Percentiles rank a stretch among this genome's conserved stretches.
Conservation (phyloP, 805 yeast genomes). For the Cyberlindnera xishuangbannaensis region DNA sequence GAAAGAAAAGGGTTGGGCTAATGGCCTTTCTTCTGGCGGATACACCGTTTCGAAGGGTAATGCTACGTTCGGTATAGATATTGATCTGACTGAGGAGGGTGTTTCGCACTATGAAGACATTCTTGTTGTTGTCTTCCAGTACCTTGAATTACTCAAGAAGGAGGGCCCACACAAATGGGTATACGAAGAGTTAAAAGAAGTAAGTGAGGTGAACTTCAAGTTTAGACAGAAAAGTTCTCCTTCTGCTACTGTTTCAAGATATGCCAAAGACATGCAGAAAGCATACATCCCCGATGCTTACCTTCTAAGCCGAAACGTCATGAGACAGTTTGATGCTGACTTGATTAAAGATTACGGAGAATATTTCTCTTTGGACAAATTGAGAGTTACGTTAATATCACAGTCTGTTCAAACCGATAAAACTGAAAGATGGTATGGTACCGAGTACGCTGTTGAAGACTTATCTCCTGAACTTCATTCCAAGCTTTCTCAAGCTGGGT, state of each 20-base stretch:
- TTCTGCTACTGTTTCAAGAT: conserved; percentile 61
- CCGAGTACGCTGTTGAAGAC: conserved; percentile 55
- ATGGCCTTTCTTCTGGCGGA: conserved; percentile 68
- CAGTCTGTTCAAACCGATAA: conserved; percentile 45
- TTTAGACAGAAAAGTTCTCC: conserved; percentile 76
- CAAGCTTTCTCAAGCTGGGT: conserved; percentile 28
- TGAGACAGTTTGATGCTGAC: conserved; percentile 53
- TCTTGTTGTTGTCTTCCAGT: conserved; percentile 58
- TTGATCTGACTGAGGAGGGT: conserved; percentile 76
- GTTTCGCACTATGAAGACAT: conserved; percentile 57
- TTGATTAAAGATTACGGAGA: conserved; percentile 44
- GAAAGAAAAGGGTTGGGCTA: conserved; percentile 75
- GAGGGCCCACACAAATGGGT: conserved; percentile 73
- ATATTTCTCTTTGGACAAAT: conserved; percentile 51
- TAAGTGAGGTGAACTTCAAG: conserved; percentile 65
- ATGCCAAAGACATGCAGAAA: conserved; percentile 59
- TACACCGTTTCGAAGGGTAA: conserved; percentile 60
- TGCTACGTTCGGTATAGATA: conserved; percentile 59
- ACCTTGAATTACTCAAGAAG: conserved; percentile 52
- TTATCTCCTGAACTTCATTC: conserved; percentile 36
- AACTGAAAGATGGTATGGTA: conserved; percentile 86
- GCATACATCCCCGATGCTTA: conserved; percentile 55
- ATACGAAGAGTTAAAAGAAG: conserved; percentile 66
- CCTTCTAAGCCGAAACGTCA: conserved; percentile 51
- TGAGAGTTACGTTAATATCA: conserved; percentile 50